These are phyloP conservation scores for Pythium sp. DNA, from an alignment of 352 stramenopile genomes.

Conservation along the genomic window DNA sequence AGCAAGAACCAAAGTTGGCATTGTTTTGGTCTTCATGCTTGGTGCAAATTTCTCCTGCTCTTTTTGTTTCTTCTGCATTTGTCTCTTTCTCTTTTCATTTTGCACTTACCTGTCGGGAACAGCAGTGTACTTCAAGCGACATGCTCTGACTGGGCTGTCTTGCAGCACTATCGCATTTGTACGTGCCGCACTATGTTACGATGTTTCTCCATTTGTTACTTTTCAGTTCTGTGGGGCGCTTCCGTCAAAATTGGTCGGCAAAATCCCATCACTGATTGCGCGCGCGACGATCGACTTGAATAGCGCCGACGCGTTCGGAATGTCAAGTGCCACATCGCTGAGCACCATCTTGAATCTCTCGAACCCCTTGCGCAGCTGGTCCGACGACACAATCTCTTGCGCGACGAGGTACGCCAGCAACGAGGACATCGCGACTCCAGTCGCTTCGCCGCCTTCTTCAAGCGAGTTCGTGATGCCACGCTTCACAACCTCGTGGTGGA, in stretches of 20 bases:
- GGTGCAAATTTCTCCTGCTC: neutral
- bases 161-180: neutral
- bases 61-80: neutral
- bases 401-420: conserved; percentile 71
- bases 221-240: conserved; percentile 23
- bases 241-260: conserved; percentile 44
- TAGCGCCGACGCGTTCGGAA: conserved; percentile 47
- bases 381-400: conserved; percentile 53
- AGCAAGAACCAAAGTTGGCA: neutral
- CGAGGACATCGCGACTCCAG: conserved; percentile 62
- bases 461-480: conserved; percentile 62
- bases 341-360: conserved; percentile 74
- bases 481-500: conserved; percentile 97
- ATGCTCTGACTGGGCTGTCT: neutral
- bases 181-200: conserved; percentile 6
- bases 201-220: neutral
- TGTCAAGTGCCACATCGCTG: conserved; percentile 64
- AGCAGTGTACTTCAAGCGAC: neutral
- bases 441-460: conserved; percentile 44
- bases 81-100: neutral
- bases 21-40: neutral
- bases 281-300: conserved; percentile 44
- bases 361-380: conserved; percentile 79
- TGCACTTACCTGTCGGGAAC: neutral
- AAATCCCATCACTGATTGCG: conserved; percentile 45